Percentiles rank a stretch among this genome's conserved stretches.
phyloP scores from a whole-genome alignment of 495 filamentous ascomycete species.

The Daldinia concentrica region DNA sequence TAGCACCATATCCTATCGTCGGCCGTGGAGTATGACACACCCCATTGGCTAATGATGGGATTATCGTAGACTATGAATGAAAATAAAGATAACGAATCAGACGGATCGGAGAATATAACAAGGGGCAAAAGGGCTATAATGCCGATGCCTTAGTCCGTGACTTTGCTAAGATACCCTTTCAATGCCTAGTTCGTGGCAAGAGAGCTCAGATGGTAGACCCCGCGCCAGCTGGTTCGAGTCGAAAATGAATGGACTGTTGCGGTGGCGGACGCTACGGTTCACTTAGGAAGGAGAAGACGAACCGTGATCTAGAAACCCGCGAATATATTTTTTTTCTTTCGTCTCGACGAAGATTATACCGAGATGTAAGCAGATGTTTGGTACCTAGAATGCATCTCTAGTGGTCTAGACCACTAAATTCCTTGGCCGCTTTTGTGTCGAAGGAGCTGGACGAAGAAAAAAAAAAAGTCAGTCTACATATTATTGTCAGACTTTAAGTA shows the following conservation, averaged over 20 bases:
- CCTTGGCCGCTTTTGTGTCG: slow-evolving; percentile 14
- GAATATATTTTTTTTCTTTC: slow-evolving; percentile 1
- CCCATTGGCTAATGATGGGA: slow-evolving; percentile 29
- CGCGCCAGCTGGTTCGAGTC: slow-evolving; percentile 1
- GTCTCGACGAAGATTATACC: not conserved
- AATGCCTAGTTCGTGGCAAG: slow-evolving; percentile 22
- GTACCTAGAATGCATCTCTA: not conserved
- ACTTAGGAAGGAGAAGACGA: slow-evolving; percentile 30
- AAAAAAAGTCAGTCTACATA: no score
- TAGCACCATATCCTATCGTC: slow-evolving; percentile 20
- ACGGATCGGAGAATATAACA: slow-evolving; percentile 6
- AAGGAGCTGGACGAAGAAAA: slow-evolving; percentile 2
- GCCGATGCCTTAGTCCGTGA: slow-evolving; percentile 23
- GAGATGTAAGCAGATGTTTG: slow-evolving; percentile 11
- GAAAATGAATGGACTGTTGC: slow-evolving; percentile 9
- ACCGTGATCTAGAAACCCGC: slow-evolving; percentile 4
- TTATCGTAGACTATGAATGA: slow-evolving; percentile 11
- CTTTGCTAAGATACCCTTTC: slow-evolving; percentile 19
- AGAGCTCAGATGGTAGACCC: slow-evolving; percentile 16
- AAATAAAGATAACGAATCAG: slow-evolving; percentile 28
- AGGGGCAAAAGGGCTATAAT: slow-evolving; percentile 16
- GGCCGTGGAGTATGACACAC: not conserved
- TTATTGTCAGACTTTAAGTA: no score
- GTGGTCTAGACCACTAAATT: slow-evolving; percentile 23
- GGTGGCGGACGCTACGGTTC: slow-evolving; percentile 27